Percentiles rank a stretch among this genome's conserved stretches.
These are phyloP conservation scores for Elsinoe australis DNA, from an alignment of 2,329 filamentous ascomycete species.

Conservation along the genomic window DNA sequence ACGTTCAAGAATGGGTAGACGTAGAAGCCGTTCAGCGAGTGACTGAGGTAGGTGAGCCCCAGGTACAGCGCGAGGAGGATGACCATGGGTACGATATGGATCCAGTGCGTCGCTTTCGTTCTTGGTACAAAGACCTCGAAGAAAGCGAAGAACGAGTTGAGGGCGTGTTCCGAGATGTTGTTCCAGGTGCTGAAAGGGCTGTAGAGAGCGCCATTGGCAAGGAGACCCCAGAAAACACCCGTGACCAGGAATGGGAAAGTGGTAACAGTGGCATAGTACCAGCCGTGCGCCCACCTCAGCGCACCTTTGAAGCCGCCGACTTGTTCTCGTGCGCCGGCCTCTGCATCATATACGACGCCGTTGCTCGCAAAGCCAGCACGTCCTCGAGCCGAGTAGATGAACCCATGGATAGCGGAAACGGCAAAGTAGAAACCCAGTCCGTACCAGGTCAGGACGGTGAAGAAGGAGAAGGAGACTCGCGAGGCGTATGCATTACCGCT, in stretches of 20 bases:
- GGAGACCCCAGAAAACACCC: constrained; percentile 39
- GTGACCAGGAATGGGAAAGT: constrained; percentile 40
- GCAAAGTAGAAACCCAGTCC: constrained; percentile 73
- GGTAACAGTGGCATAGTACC: constrained; percentile 38
- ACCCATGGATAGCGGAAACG: constrained; percentile 59
- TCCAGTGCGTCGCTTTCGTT: constrained; percentile 54
- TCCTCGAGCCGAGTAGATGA: constrained; percentile 49
- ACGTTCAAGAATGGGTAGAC: constrained; percentile 70
- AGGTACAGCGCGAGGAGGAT: constrained; percentile 66
- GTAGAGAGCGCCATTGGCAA: constrained; percentile 31
- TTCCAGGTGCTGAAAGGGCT: constrained; percentile 39
- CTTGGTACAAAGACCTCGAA: constrained; percentile 65
- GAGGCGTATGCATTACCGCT: constrained; percentile 43
- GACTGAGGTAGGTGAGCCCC: constrained; percentile 64
- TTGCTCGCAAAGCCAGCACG: constrained; percentile 33
- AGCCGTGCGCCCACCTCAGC: constrained; percentile 34
- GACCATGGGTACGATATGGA: constrained; percentile 61
- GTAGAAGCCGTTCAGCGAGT: constrained; percentile 63
- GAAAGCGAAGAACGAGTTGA: constrained; percentile 68
- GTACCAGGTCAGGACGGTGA: constrained; percentile 77
- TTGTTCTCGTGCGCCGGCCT: neutral
- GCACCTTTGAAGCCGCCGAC: constrained; percentile 18
- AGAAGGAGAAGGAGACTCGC: constrained; percentile 63
- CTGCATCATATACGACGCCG: constrained; percentile 23
- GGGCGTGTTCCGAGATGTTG: constrained; percentile 64